These are phyloP conservation scores for Ophiostoma triangulosporum DNA, from an alignment of 2,329 filamentous ascomycete species.

Conservation along the genomic window DNA sequence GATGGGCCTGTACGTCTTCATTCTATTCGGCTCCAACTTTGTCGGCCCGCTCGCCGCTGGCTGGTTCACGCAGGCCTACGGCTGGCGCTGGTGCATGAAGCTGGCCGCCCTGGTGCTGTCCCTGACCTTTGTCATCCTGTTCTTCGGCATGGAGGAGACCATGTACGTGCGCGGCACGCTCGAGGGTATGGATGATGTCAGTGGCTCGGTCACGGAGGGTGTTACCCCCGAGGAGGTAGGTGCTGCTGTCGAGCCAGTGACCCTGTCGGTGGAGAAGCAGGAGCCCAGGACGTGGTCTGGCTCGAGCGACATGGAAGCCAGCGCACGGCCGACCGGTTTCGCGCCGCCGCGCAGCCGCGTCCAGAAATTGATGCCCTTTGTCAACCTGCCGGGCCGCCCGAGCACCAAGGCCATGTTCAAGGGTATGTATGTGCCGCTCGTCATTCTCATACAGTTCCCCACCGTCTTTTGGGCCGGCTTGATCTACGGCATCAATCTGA, in stretches of 20 bases:
- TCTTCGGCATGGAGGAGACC: slow-evolving; percentile 48
- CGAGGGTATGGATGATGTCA: too few species aligned
- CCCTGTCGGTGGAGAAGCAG: not conserved
- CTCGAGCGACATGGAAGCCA: not conserved
- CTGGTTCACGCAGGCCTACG: slow-evolving; percentile 32
- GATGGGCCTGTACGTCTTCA: slow-evolving; percentile 30
- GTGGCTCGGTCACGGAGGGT: slow-evolving; percentile 11
- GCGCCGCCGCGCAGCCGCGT: not conserved
- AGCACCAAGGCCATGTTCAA: slow-evolving; percentile 15
- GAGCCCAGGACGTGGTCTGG: not conserved
- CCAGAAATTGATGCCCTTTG: slow-evolving; percentile 3
- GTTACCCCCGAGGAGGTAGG: not conserved
- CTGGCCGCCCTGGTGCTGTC: slow-evolving; percentile 41
- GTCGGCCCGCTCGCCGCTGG: slow-evolving; percentile 34
- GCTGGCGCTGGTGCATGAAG: slow-evolving; percentile 37
- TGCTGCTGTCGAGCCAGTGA: not conserved
- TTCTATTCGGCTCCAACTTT: slow-evolving; percentile 30
- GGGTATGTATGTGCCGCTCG: not conserved
- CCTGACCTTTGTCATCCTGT: slow-evolving; percentile 35
- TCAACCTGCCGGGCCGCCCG: slow-evolving; percentile 13
- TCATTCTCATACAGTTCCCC: slow-evolving; percentile 9
- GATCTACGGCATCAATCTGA: slow-evolving; percentile 18
- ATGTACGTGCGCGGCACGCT: slow-evolving; percentile 33
- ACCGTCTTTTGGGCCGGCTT: slow-evolving; percentile 14
- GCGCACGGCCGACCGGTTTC: not conserved